Evolutionary conservation across 2,329 filamentous ascomycete species (phyloP), one percentile per base, ranked within the genome.

Genomic region (Fusarium domesticum): DNA sequence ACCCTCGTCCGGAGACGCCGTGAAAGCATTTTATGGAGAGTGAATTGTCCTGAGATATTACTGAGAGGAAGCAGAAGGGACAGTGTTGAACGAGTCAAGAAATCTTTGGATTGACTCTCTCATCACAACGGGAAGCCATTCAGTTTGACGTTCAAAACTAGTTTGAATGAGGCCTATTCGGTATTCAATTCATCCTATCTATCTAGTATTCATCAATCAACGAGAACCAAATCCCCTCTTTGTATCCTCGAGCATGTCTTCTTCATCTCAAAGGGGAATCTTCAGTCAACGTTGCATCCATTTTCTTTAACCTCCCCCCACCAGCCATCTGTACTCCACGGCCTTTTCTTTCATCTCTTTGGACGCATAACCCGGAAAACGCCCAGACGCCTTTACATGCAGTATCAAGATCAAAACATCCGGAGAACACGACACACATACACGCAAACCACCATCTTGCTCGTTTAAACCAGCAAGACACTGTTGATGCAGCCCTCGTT

Each of bases 401-500:
- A 59, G 50, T 46, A 37, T 16, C 31, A 51, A 51, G 38, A 42
- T 35, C 35, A 39, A 44, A 56, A 58, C 43, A 53, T 56, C 38
- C 45, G 41, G 44, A 47, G 53, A 43, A 28, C 33, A 45, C 51
- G 42, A 28, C 33, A 45, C 51, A 33, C 47, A 36, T 52, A 36
- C 44, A 50, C 44, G 35, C 35, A 32, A 33, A 36, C 20, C 38
- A 35, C 18, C 34, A 30, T 35, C 41, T 39, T 35, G 34, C 39
- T 42, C 23, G 16, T 51, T 55, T 53, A 59, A 18, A 59, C 56
- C 43, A 59, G 45, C 44, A 59, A 46, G 35, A 59, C 56, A 18
- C 54, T 56, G 51, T 59, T 58, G 45, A 59, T 54, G 46, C 70
- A 71, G 14, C 69, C 69, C 41, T 71, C 69, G 46, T 65, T 68